These are phyloP conservation scores for Xylariaceae sp. DNA, from an alignment of 2,329 filamentous ascomycete genomes.

Conservation along the genomic window DNA sequence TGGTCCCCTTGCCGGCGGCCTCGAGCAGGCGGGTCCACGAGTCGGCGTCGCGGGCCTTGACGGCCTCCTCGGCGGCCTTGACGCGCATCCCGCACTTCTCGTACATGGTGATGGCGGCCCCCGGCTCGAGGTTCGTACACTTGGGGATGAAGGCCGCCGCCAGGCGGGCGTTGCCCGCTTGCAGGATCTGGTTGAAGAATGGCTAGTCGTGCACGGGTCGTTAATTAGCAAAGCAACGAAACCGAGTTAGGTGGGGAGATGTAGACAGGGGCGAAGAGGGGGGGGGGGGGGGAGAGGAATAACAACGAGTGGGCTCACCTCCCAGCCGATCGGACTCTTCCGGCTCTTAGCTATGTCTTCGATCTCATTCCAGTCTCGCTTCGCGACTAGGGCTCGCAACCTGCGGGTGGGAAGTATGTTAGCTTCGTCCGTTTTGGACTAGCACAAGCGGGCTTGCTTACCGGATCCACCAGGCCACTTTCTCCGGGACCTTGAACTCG, in stretches of 20 bases:
- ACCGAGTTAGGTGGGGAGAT: background rate
- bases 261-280: background rate
- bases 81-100: slow-evolving; percentile 90
- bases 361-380: slow-evolving; percentile 89
- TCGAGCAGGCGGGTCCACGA: slow-evolving; percentile 73
- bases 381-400: slow-evolving; percentile 83
- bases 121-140: slow-evolving; percentile 70
- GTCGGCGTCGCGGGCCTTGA: slow-evolving; percentile 76
- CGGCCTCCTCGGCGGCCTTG: slow-evolving; percentile 89
- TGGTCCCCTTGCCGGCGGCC: slow-evolving; percentile 70
- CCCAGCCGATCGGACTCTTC: slow-evolving; percentile 95
- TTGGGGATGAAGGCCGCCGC: slow-evolving; percentile 86
- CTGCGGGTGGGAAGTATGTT: slow-evolving; percentile 48
- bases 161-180: slow-evolving; percentile 86
- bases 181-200: slow-evolving; percentile 87
- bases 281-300: background rate
- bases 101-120: slow-evolving; percentile 86
- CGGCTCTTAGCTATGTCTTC: slow-evolving; percentile 79
- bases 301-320: slow-evolving; percentile 58
- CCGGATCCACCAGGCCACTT: slow-evolving; percentile 84
- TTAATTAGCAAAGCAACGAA: slow-evolving; percentile 6
- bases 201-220: slow-evolving; percentile 55
- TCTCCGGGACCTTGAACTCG: slow-evolving; percentile 93
- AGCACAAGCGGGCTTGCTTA: slow-evolving; percentile 37
- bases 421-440: background rate